These are phyloP conservation scores for Rubus idaeus DNA, from an alignment of 306 rosid species.

Conservation along the genomic window DNA sequence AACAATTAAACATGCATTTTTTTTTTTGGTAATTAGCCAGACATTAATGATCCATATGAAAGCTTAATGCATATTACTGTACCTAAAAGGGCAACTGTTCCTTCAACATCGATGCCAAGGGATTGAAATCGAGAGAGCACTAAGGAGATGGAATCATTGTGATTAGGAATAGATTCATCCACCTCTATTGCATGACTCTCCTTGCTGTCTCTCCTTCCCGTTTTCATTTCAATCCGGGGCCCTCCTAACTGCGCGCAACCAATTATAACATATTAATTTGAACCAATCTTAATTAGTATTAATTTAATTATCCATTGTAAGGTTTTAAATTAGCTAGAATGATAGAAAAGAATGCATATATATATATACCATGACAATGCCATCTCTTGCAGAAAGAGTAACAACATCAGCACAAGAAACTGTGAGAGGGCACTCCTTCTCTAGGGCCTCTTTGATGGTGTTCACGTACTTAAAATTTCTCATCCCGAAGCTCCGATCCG, in stretches of 20 bases:
- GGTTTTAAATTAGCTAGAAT: too few relatives aligned
- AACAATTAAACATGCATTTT: too few relatives aligned
- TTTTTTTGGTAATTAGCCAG: too few relatives aligned
- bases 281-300: background rate
- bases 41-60: background rate
- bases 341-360: background rate
- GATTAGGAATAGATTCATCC: conserved; percentile 62
- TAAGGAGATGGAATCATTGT: conserved; percentile 58
- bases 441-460: conserved; percentile 68
- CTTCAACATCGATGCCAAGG: conserved; percentile 69
- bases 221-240: conserved; percentile 66
- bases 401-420: conserved; percentile 92
- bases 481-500: conserved; percentile 73
- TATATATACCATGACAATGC: conserved; percentile 50
- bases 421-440: conserved; percentile 57
- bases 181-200: conserved; percentile 43
- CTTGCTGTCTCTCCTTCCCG: conserved; percentile 73
- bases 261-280: background rate
- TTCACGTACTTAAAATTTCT: conserved; percentile 74
- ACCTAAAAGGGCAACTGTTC: conserved; percentile 77
- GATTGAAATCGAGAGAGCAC: conserved; percentile 76
- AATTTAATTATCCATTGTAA: background rate
- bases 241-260: conserved; percentile 62
- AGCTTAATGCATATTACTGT: background rate
- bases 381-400: conserved; percentile 86